Percentiles rank a stretch among this genome's conserved stretches.
phyloP scores from a whole-genome alignment of 148 eudicot genomes.

The Nepenthes gracilis region DNA sequence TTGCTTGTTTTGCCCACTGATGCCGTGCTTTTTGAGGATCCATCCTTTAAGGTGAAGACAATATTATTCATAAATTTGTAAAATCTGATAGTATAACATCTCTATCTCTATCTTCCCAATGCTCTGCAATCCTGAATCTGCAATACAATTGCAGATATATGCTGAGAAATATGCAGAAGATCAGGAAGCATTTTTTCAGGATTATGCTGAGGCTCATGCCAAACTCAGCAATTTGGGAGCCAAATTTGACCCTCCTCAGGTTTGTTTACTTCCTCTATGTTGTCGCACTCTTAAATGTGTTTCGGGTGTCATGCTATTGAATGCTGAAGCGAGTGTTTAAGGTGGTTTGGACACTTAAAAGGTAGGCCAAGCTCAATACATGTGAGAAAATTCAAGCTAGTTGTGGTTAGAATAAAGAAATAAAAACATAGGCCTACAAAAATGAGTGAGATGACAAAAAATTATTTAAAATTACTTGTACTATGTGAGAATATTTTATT shows the following conservation, averaged over 20 bases:
- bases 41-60: constrained; percentile 75
- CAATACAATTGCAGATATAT: constrained; percentile 39
- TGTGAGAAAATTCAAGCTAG: no score
- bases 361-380: no score
- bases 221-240: constrained; percentile 95
- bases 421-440: no score
- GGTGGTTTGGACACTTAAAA: neutral
- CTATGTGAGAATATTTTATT: no score
- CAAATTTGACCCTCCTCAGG: constrained; percentile 94
- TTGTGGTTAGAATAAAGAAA: no score
- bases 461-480: no score
- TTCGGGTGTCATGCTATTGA: neutral
- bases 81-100: neutral
- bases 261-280: constrained; percentile 14
- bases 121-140: neutral
- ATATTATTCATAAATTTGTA: neutral
- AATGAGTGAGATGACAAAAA: no score
- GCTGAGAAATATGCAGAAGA: constrained; percentile 96
- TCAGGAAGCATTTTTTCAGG: constrained; percentile 74
- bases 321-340: neutral
- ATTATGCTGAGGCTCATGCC: constrained; percentile 97
- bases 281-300: neutral
- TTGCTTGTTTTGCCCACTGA: constrained; percentile 95
- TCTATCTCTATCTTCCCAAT: constrained; percentile 2
- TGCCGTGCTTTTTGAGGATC: constrained; percentile 90